Conservation (phyloP, 352 stramenopile genomes). For the Phytopythium sindhum region DNA sequence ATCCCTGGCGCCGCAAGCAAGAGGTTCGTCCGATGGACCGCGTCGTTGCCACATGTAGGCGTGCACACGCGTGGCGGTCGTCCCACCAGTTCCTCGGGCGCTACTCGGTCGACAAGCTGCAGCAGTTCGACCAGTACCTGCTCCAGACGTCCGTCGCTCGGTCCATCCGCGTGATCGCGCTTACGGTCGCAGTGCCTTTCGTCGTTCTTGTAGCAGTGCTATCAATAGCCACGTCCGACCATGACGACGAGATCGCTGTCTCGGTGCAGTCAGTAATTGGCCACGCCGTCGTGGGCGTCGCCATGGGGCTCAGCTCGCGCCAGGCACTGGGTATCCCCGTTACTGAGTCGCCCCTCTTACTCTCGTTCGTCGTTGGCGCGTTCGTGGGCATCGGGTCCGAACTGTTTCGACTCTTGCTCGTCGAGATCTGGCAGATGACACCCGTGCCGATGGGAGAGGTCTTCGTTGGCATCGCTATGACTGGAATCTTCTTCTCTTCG, state of each 20-base stretch:
- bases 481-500: not conserved
- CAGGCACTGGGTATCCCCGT: conserved; percentile 14
- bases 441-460: conserved; percentile 15
- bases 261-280: conserved; percentile 14
- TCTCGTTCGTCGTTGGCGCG: conserved; percentile 7
- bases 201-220: conserved; percentile 11
- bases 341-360: conserved; percentile 1
- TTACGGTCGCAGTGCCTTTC: conserved; percentile 13
- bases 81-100: conserved; percentile 24
- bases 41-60: not conserved
- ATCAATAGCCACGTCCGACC: conserved; percentile 4
- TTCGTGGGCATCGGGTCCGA: conserved; percentile 10
- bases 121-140: conserved; percentile 30
- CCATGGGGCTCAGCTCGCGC: conserved; percentile 11
- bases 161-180: conserved; percentile 17
- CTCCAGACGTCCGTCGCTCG: conserved; percentile 1
- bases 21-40: conserved; percentile 1
- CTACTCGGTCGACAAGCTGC: conserved; percentile 29
- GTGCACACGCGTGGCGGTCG: conserved; percentile 19
- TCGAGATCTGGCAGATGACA: conserved; percentile 10
- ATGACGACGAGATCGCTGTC: not conserved
- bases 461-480: conserved; percentile 4
- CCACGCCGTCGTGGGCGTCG: conserved; percentile 7
- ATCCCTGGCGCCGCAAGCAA: not conserved
- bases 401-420: conserved; percentile 8